Evolutionary conservation across 352 stramenopile genomes (phyloP).

Genomic region (Phytophthora citrophthora): DNA sequence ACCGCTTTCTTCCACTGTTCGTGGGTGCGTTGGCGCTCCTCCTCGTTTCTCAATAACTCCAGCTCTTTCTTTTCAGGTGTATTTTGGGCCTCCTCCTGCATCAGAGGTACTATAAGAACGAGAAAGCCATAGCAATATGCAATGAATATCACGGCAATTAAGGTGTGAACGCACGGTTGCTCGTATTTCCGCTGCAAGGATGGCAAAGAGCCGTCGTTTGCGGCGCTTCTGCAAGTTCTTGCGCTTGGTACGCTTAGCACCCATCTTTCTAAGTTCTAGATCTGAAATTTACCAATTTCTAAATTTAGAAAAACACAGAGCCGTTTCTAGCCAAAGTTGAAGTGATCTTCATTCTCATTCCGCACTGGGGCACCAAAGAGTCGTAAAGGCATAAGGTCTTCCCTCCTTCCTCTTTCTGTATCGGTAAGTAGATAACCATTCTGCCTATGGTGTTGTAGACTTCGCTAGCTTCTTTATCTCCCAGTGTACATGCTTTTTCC

Average conservation of each 20-base stretch:
- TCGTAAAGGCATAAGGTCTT: neutral
- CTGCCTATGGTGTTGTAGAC: no score
- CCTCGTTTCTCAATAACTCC: conserved; percentile 64
- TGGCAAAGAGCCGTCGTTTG: conserved; percentile 68
- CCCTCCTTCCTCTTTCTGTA: neutral
- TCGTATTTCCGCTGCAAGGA: conserved; percentile 57
- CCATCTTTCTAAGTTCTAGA: conserved; percentile 37
- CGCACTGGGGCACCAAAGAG: conserved; percentile 21
- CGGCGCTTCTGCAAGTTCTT: conserved; percentile 86
- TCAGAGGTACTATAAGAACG: conserved; percentile 6
- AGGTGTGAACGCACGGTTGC: conserved; percentile 33
- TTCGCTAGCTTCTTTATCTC: neutral
- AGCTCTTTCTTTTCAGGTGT: conserved; percentile 55
- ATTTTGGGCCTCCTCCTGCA: conserved; percentile 46
- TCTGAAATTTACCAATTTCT: conserved; percentile 8
- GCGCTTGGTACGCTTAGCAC: conserved; percentile 54
- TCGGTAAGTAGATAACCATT: conserved; percentile 1
- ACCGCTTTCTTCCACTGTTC: conserved; percentile 60
- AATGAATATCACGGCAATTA: neutral
- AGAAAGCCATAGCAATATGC: conserved; percentile 5
- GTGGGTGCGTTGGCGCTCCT: conserved; percentile 60
- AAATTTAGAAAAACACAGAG: conserved; percentile 10
- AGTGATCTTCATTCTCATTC: conserved; percentile 40
- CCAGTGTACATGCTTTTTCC: conserved; percentile 2
- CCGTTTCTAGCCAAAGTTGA: conserved; percentile 37